Evolutionary conservation across 2,329 filamentous ascomycete species (phyloP).

Genomic region (Leptographium lundbergii): DNA sequence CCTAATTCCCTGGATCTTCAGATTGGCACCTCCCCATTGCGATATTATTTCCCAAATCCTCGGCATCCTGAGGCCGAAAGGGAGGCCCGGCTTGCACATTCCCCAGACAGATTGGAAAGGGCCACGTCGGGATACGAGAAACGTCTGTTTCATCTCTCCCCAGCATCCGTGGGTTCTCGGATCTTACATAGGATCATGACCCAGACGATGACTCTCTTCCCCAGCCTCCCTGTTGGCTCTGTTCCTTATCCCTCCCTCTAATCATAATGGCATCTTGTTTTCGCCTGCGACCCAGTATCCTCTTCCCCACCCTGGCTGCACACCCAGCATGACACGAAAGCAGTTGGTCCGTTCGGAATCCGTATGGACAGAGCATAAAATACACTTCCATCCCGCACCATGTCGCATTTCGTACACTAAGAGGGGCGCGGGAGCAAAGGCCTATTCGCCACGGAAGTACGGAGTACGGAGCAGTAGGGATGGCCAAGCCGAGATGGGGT

Average conservation of each 20-base stretch:
- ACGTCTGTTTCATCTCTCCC: conserved; percentile 27
- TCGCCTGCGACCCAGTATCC: background rate
- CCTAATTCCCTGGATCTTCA: too few relatives aligned
- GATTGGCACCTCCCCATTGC: too few relatives aligned
- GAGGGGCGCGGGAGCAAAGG: too few relatives aligned
- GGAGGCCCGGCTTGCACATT: background rate
- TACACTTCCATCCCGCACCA: too few relatives aligned
- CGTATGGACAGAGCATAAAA: too few relatives aligned
- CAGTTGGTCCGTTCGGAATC: too few relatives aligned
- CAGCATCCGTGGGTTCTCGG: conserved; percentile 9
- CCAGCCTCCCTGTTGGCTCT: conserved; percentile 3
- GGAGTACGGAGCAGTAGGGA: too few relatives aligned
- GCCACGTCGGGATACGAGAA: conserved; percentile 33
- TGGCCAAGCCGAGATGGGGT: too few relatives aligned
- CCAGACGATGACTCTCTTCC: conserved; percentile 6
- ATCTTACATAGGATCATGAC: conserved; percentile 1
- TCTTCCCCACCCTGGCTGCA: background rate
- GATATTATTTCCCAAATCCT: too few relatives aligned
- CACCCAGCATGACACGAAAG: too few relatives aligned
- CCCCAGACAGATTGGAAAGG: background rate
- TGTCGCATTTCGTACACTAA: too few relatives aligned
- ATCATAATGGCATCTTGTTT: background rate
- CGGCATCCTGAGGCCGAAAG: background rate
- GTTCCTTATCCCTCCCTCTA: background rate
- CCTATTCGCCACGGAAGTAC: too few relatives aligned